Base-by-base conservation (phyloP, 495 filamentous ascomycete species). In the Rusavskia elegans region DNA sequence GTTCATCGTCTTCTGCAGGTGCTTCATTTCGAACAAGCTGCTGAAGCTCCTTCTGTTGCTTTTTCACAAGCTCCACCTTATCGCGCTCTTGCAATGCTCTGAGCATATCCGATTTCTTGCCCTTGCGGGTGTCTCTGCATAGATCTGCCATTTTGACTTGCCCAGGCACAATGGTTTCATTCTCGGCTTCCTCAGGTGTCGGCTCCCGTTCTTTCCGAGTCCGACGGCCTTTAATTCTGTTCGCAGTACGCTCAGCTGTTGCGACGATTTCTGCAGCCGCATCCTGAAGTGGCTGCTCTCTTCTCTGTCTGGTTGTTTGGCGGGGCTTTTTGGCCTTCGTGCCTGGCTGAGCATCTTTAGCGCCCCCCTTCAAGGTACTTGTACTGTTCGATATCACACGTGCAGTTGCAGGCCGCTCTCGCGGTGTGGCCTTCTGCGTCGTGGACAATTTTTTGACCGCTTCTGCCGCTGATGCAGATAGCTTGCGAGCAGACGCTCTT, bases 91-190 rank as follows among this genome's bases (percentile, higher is more conserved):
- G 73, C 52, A 84, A 64, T 56, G 75, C 72, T 23, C 64, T 68
- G 59, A 82, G 79, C 8, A 83, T 79, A 53, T 82, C 83, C 19
- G 89, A 96, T 53, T 80, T 85, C 64, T 81, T 85, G 39, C 92
- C 92, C 8, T 83, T 84, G 23, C 77, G 74, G 25, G 83, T 63
- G 59, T 94, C 86, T 54, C 76, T 82, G 59, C 81, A 85, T 5
- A 98, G 66, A 38, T 94, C 87, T 13, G 74, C 78, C 86, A 98
- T 95, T 52, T 80, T 90, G 35, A 87, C 72, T 1, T 76, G 73
- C 5, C 72, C 72, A 6, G 79, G 74, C 54, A 84, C 77, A 40
- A 96, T 84, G 45, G 81, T 72, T 32, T 81, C 71, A 9, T 68
- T 61, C 63, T 95, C 89, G 1, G 85, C 83, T 58, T 83, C 81